Conservation (phyloP, 257 asterid species). For the Coffea canephora region DNA sequence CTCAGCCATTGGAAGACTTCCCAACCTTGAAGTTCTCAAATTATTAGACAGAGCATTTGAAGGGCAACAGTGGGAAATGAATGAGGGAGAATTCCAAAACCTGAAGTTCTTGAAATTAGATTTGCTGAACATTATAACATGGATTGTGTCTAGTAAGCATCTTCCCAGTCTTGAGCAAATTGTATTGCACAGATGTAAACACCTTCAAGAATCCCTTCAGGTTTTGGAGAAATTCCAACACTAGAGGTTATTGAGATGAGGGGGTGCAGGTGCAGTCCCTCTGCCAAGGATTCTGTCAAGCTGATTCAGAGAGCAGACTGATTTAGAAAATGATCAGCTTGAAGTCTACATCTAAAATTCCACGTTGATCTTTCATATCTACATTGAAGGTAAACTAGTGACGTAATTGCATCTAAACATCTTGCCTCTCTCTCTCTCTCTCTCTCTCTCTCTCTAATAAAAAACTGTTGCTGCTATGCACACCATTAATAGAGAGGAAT, state of each 20-base stretch:
- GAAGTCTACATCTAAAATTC: constrained; percentile 3
- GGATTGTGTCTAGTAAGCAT: constrained; percentile 5
- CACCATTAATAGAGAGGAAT: too few relatives aligned
- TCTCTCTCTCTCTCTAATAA: too few relatives aligned
- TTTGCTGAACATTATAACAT: not conserved
- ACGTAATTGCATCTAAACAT: too few relatives aligned
- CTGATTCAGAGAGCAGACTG: not conserved
- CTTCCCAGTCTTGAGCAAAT: constrained; percentile 8
- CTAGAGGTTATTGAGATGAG: not conserved
- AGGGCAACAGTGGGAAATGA: constrained; percentile 5
- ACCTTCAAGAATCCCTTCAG: constrained; percentile 6
- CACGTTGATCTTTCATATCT: not conserved
- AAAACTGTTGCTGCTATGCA: too few relatives aligned
- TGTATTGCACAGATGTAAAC: not conserved
- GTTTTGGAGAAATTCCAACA: not conserved
- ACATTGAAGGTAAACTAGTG: too few relatives aligned
- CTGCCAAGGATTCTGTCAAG: not conserved
- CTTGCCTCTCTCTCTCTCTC: too few relatives aligned
- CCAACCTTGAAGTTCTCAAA: constrained; percentile 11
- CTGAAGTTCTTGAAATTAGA: constrained; percentile 17
- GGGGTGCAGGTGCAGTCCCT: not conserved
- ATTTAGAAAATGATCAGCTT: constrained; percentile 12
- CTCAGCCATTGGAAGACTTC: constrained; percentile 1
- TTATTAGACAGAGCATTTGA: not conserved
- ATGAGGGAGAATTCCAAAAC: constrained; percentile 2